Base-by-base conservation (phyloP, 768 basidiomycete genomes). In the Clitopilus hobsonii region DNA sequence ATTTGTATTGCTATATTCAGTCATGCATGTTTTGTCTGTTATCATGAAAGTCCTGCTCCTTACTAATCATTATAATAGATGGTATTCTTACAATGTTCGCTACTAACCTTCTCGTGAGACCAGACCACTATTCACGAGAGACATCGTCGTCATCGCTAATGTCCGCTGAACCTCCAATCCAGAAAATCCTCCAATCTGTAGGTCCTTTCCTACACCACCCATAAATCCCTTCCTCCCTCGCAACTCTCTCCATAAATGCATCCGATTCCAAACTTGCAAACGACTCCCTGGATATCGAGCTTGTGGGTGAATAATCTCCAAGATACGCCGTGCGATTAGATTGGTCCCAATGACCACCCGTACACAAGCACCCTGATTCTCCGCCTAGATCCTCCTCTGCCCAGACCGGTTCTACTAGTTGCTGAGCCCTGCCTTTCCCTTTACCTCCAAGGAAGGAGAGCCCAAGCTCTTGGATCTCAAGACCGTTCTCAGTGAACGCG, bases 151-250 rank as follows among this genome's bases (percentile, higher is more conserved):
- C 22, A 16, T 45, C 22, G 5, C 41, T 20, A 20, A 45, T 23
- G 22, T 45, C 41, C 11, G 62, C 67, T 30, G 71, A 71, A 20
- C 88, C 88, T 0, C 91, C 91, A 8, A 91, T 70, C 91, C 91
- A 94, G 64, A 93, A 85, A 11, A 93, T 80, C 20, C 91, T 74
- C 80, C 84, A 94, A 63, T 94, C 91, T 53, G 84, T 81, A 3
- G 74, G 58, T 14, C 86, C 90, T 63, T 86, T 90, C 60, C 82
- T 71, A 69, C 83, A 77, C 90, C 91, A 92, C 0, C 81, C 90
- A 65, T 93, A 94, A 5, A 88, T 69, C 5, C 91, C 91, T 55
- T 85, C 76, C 54, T 85, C 82, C 20, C 68, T 70, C 61, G 74
- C 76, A 64, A 83, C 63, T 61, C 71, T 66, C 24, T 70, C 72